Percentiles rank a stretch among this genome's conserved stretches.
Evolutionary conservation across 202 grass and related monocot species (phyloP).

Genomic region (Carex sylvatica): DNA sequence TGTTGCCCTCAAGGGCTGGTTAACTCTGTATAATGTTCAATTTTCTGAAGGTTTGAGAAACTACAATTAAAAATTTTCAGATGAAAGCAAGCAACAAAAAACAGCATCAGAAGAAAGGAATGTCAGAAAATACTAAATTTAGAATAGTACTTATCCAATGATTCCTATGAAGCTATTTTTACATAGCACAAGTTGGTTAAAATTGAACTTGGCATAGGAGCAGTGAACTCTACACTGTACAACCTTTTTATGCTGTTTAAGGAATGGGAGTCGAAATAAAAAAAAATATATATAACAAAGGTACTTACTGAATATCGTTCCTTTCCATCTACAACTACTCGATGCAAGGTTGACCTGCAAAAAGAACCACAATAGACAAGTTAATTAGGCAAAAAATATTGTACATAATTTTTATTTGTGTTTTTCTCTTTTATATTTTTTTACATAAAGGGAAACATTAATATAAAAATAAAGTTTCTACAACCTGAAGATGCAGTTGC

Average conservation of each 20-base stretch:
- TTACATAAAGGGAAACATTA: conserved; percentile 7
- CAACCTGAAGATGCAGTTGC: conserved; percentile 92
- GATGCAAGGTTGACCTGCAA: conserved; percentile 84
- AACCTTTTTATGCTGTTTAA: background rate
- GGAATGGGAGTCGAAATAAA: background rate
- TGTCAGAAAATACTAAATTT: background rate
- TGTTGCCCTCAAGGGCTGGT: background rate
- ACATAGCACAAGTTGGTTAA: background rate
- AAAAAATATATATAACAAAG: background rate
- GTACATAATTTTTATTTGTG: background rate
- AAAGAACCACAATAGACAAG: conserved; percentile 21
- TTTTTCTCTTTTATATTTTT: background rate
- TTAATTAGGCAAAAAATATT: background rate
- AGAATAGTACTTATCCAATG: background rate
- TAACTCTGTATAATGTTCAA: background rate
- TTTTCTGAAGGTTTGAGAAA: background rate
- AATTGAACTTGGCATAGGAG: background rate
- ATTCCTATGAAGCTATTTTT: background rate
- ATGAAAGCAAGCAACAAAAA: background rate
- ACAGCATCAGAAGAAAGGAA: background rate
- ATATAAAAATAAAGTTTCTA: background rate
- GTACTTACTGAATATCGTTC: conserved; percentile 82
- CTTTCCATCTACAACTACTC: conserved; percentile 66
- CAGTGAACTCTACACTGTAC: background rate
- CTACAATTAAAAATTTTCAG: background rate